phyloP scores from a whole-genome alignment of 371 early-diverging fungal species.

The Mortierella sp. region DNA sequence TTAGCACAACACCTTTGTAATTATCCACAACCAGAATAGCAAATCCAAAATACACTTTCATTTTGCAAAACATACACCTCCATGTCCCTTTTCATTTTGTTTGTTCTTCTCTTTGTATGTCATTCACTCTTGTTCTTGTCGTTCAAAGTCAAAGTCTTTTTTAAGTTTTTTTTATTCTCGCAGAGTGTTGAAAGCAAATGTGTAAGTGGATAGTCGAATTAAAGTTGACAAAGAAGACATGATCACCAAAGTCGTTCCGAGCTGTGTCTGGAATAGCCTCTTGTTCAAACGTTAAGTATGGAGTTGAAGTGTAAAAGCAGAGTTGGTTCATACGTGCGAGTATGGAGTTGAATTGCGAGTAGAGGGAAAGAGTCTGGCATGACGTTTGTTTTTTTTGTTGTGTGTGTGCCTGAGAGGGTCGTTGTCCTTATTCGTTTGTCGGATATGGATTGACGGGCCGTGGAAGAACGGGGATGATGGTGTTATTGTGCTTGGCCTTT shows the following conservation, averaged over 20 bases:
- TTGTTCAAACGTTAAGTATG: too few species aligned
- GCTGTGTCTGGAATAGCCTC: too few species aligned
- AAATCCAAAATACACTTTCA: constrained; percentile 3
- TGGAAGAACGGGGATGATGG: constrained; percentile 43
- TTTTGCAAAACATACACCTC: constrained; percentile 4
- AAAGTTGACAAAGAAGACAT: too few species aligned
- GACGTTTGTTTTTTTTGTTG: background rate
- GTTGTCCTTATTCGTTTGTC: background rate
- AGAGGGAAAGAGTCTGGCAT: background rate
- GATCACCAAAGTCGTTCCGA: too few species aligned
- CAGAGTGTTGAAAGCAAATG: background rate
- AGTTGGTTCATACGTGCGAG: background rate
- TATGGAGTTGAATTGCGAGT: background rate
- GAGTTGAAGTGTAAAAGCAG: background rate
- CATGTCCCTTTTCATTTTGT: background rate
- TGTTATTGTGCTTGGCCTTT: constrained; percentile 40
- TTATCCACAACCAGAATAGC: constrained; percentile 10
- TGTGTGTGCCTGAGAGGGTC: background rate
- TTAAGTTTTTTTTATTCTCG: background rate
- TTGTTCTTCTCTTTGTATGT: background rate
- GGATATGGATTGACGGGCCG: constrained; percentile 32
- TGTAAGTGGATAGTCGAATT: too few species aligned
- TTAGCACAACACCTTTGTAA: background rate
- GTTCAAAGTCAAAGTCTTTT: background rate
- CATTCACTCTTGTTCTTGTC: too few species aligned